Percentiles rank a stretch among this genome's conserved stretches.
Evolutionary conservation across 331 rosid species (phyloP).

Genomic region (Quercus phellos): DNA sequence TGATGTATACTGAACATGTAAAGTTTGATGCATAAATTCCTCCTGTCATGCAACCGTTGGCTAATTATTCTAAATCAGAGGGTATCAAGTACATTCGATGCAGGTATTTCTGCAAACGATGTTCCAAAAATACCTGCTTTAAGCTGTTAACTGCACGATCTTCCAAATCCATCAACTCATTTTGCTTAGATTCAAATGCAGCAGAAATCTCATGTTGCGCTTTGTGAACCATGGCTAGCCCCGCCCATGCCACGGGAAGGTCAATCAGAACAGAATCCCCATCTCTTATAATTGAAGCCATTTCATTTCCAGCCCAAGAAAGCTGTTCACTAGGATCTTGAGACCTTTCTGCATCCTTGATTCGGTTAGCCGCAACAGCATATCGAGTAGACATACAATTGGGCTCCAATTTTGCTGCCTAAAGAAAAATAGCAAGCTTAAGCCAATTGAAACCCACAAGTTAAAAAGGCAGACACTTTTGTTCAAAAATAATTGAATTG

Average conservation of each 20-base stretch:
- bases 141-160: constrained; percentile 62
- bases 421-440: constrained; percentile 23
- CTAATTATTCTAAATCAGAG: background rate
- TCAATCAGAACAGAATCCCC: constrained; percentile 72
- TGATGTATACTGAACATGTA: background rate
- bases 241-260: constrained; percentile 85
- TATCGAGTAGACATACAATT: constrained; percentile 90
- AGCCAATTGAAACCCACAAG: constrained; percentile 10
- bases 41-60: background rate
- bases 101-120: background rate
- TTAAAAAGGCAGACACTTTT: background rate
- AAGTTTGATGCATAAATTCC: background rate
- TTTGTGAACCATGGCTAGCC: constrained; percentile 95
- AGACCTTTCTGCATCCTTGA: constrained; percentile 94
- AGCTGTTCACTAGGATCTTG: constrained; percentile 86
- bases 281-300: constrained; percentile 91
- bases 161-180: constrained; percentile 62
- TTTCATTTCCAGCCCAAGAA: constrained; percentile 93
- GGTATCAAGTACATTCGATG: background rate
- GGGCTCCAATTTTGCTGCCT: constrained; percentile 93
- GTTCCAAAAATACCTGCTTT: constrained; percentile 56
- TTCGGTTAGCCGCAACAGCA: constrained; percentile 75
- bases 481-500: constrained; percentile 5
- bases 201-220: constrained; percentile 85
- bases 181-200: constrained; percentile 61